A percentile compares a stretch with the other conserved stretches of the same genome.
These are phyloP conservation scores for Psidium guajava DNA, from an alignment of 345 rosid genomes.

Conservation along the genomic window DNA sequence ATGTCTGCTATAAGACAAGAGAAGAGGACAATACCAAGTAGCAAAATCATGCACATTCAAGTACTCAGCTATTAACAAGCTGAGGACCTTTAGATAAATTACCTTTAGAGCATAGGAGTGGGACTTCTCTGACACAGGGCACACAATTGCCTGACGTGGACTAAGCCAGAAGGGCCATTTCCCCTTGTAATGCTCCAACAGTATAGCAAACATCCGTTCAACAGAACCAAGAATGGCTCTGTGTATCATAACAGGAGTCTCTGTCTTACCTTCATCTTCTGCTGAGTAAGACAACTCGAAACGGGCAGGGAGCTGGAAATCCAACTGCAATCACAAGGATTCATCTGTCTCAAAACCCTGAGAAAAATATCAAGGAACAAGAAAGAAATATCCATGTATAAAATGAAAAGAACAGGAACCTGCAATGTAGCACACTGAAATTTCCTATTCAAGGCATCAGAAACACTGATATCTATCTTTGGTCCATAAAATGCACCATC, in stretches of 20 bases:
- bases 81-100: background rate
- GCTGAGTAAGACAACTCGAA: constrained; percentile 75
- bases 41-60: background rate
- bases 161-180: constrained; percentile 99
- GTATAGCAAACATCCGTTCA: constrained; percentile 90
- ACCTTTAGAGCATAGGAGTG: constrained; percentile 62
- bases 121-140: constrained; percentile 91
- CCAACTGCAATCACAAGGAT: constrained; percentile 53
- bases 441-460: constrained; percentile 88
- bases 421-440: constrained; percentile 95
- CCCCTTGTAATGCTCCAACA: constrained; percentile 93
- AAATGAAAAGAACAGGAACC: constrained; percentile 23
- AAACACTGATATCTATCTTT: constrained; percentile 93
- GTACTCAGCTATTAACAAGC: background rate
- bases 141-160: constrained; percentile 97
- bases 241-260: constrained; percentile 88
- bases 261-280: constrained; percentile 79
- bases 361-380: background rate
- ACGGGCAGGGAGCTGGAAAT: constrained; percentile 86
- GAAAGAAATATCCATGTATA: background rate
- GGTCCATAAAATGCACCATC: constrained; percentile 99
- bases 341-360: background rate
- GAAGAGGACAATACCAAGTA: background rate
- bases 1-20: background rate
- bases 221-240: constrained; percentile 93